A percentile compares a stretch with the other conserved stretches of the same genome.
Conservation (phyloP, 768 basidiomycete genomes). For the Dacryopinax spathularia region DNA sequence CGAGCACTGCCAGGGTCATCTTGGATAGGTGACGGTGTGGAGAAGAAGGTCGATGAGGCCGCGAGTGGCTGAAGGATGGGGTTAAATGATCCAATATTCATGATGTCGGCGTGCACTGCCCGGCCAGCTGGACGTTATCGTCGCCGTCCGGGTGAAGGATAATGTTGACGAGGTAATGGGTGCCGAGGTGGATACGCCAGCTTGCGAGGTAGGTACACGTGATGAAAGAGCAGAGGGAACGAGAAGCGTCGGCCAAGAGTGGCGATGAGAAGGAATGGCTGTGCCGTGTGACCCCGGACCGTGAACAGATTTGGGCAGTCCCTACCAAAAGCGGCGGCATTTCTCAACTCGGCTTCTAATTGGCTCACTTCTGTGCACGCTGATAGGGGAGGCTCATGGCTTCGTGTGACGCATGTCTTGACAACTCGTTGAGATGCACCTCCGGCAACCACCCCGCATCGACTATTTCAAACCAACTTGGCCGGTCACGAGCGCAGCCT, state of each 20-base stretch:
- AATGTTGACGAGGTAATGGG: not conserved
- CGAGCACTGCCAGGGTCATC: not conserved
- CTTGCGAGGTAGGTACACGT: not conserved
- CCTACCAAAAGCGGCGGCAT: no score
- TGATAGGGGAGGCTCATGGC: no score
- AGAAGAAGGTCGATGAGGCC: not conserved
- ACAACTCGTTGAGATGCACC: no score
- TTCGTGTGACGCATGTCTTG: no score
- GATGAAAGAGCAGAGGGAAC: not conserved
- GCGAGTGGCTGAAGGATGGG: not conserved
- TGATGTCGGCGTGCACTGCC: not conserved
- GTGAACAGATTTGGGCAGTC: no score
- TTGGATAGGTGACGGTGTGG: conserved; percentile 3
- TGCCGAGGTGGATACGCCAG: conserved; percentile 1
- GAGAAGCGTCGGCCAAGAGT: not conserved
- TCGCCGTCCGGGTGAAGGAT: not conserved
- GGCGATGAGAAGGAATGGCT: not conserved
- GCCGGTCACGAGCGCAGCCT: no score
- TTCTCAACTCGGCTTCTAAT: no score
- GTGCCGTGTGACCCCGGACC: no score
- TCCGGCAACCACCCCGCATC: no score
- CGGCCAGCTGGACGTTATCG: not conserved
- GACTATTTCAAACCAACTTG: no score
- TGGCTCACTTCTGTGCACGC: no score
- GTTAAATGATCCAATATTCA: not conserved